Base-by-base conservation (phyloP, 768 basidiomycete genomes). In the Leccinellum luteum region DNA sequence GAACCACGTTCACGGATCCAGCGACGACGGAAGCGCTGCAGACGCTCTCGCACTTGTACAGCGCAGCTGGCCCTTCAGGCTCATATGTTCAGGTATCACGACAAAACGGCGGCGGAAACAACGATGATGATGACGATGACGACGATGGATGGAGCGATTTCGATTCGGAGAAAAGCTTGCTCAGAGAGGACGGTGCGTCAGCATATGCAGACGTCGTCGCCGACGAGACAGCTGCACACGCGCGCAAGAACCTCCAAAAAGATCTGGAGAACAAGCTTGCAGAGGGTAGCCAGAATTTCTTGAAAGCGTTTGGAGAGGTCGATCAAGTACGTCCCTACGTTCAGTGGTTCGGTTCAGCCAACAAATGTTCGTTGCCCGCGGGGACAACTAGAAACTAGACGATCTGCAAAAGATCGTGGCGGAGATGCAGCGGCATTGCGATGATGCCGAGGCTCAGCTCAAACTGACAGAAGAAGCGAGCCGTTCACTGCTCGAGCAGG, bases 181-280 rank as follows among this genome's bases (percentile, higher is more conserved):
- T 59, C 3, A 15, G 55, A 48, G 48, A 23, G 21, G 44, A 66
- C 9, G 21, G 55, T 57, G n/a, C 57, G 57, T 30, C 59, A 55
- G 17, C 63, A 4, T 8, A 55, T 57, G 8, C 77, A 21, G 66
- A 72, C 4, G 61, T 78, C 4, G 61, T 78, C 15, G 76, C 82
- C 4, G 83, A 84, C 34, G 89, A 89, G 59, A 80, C 81, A 2
- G 92, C 92, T 0, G 81, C 84, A 5, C 78, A 82, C 49, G 93
- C 90, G 25, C 79, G 94, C 54, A 91, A 87, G 69, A 84, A 87
- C 65, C 78, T 98, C 54, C 82, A 90, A 45, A 79, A 87, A 60
- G 94, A 98, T 70, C 85, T 96, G 70, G 94, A 98, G 69, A 79
- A 76, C 50, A 89, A 85, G 69, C 78, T 98, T 47, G 85, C 89